phyloP scores from a whole-genome alignment of 306 rosid species.

The Cicer arietinum region DNA sequence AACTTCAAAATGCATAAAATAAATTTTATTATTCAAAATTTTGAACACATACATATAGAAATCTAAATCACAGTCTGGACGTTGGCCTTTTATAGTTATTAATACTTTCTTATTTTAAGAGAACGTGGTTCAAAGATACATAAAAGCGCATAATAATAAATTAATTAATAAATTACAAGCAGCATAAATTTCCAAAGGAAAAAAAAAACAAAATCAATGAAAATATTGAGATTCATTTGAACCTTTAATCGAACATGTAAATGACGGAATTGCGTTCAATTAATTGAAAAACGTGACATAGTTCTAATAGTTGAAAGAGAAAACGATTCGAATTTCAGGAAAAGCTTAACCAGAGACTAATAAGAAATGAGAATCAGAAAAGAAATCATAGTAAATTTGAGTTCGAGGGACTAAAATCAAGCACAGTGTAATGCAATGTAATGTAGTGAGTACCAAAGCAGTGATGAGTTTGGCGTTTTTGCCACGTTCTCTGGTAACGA shows the following conservation, averaged over 20 bases:
- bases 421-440: neutral
- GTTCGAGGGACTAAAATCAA: slow-evolving; percentile 24
- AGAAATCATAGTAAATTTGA: neutral
- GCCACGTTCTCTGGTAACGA: slow-evolving; percentile 98
- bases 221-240: slow-evolving; percentile 26
- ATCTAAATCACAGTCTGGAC: slow-evolving; percentile 21
- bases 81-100: neutral
- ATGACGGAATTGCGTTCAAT: slow-evolving; percentile 30
- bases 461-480: slow-evolving; percentile 87
- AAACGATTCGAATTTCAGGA: neutral
- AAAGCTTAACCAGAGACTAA: too few relatives aligned
- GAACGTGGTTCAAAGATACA: slow-evolving; percentile 28
- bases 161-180: neutral
- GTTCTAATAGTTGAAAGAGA: neutral
- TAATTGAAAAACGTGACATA: slow-evolving; percentile 1
- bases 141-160: neutral
- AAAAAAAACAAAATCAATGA: neutral
- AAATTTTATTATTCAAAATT: neutral
- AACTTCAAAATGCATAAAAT: neutral
- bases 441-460: slow-evolving; percentile 65
- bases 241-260: slow-evolving; percentile 56
- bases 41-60: slow-evolving; percentile 7
- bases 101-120: slow-evolving; percentile 15
- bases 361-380: neutral
- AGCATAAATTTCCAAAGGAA: neutral